Evolutionary conservation across 2,329 filamentous ascomycete species (phyloP), one percentile per base, ranked within the genome.

Genomic region (Diaporthe batatas): DNA sequence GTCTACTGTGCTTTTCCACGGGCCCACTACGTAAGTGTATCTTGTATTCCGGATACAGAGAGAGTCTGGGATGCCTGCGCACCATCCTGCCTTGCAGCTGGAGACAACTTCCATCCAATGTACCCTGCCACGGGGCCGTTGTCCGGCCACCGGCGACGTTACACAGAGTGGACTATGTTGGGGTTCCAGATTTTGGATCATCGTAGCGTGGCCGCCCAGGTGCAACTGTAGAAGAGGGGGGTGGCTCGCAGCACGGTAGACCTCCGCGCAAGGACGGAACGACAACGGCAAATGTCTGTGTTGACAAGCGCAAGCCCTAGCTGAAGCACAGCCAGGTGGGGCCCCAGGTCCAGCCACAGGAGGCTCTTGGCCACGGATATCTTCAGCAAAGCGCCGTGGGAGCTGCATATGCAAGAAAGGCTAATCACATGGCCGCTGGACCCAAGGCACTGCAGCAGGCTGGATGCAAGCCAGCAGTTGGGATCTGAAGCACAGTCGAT

Each of bases 381-480:
- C 44, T 53, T 69, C 42, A 70, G 57, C 65, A 69, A 57, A 32
- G 55, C 62, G 64, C 72, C 70, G 55, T 29, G 42, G 47, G 23
- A 59, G 54, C 47, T 57, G 72, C 72, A 65, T 57, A 49, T 72
- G 55, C 70, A 64, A 70, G 72, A 62, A 42, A 54, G 70, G 36
- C 62, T 64, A 51, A 57, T 54, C 36, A 62, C 62, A 67, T 65
- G 47, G 62, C 55, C 62, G 29, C 51, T 42, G 42, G 23, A 34
- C 44, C 68, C 59, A 51, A 34, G 32, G 53, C 54, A 51, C 44
- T 25, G 72, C 47, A 62, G 68, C 44, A 25, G 53, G 68, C 55
- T 59, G 68, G 21, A 53, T 39, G 62, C 36, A 70, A 54, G 49
- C 58, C 36, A 70, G 68, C 57, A 53, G 21, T 62, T 39, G 23